Evolutionary conservation across 192 early-diverging fungal species (phyloP).

Genomic region (Rhizophagus sp.): DNA sequence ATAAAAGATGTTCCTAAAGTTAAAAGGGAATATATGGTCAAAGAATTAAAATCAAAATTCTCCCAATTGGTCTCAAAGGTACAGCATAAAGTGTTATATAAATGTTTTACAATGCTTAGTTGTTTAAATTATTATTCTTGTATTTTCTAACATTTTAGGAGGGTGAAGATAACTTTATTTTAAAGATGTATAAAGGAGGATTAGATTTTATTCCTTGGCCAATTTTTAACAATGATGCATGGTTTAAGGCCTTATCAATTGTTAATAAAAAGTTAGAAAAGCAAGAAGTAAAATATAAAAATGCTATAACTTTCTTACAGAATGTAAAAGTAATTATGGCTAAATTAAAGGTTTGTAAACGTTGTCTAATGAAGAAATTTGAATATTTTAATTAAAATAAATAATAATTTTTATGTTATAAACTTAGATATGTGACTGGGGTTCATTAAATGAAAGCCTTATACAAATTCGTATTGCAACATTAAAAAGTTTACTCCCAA

Average conservation of each 20-base stretch:
- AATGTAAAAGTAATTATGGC: slow-evolving; percentile 18
- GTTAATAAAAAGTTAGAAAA: slow-evolving; percentile 7
- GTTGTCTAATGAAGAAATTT: too few relatives aligned
- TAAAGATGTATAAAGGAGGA: slow-evolving; percentile 2
- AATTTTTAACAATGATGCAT: slow-evolving; percentile 19
- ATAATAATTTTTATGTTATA: neutral
- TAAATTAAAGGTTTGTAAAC: slow-evolving; percentile 6
- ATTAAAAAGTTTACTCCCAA: neutral
- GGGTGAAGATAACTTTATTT: slow-evolving; percentile 29
- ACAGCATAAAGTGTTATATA: too few relatives aligned
- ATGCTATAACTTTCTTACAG: neutral
- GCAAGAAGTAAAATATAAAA: slow-evolving; percentile 2
- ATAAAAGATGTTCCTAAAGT: slow-evolving; percentile 28
- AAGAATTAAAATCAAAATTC: slow-evolving; percentile 14
- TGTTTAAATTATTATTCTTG: neutral
- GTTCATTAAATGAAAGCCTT: slow-evolving; percentile 7
- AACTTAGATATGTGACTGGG: slow-evolving; percentile 27
- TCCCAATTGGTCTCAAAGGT: neutral
- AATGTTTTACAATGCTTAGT: neutral
- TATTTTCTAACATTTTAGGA: neutral
- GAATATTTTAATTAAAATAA: too few relatives aligned
- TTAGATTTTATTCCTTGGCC: slow-evolving; percentile 28
- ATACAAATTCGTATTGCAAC: neutral
- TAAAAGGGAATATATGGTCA: neutral
- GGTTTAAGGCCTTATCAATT: neutral